Base-by-base conservation (phyloP, 495 filamentous ascomycete species). In the Hyaloscypha finlandica region DNA sequence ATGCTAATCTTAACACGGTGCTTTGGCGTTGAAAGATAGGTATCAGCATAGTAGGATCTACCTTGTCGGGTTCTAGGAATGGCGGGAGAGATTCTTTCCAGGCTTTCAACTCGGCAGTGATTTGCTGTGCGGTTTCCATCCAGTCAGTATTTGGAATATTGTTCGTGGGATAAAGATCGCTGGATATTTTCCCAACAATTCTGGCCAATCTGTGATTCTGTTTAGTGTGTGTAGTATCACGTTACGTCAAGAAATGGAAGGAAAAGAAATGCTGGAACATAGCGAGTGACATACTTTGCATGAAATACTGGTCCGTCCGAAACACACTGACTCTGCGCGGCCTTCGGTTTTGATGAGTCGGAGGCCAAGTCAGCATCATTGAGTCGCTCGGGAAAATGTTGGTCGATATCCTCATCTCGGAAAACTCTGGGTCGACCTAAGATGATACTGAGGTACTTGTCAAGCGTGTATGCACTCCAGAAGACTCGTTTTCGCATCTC, bases 391-490 rank as follows among this genome's bases (percentile, higher is more conserved):
- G 86, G 85, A 6, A 83, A 73, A 8, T 81, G 77, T 58, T 87
- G 85, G 59, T 85, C 84, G 48, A 84, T 81, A 51, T 82, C 81
- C 33, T 84, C 83, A 48, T 83, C 80, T 68, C 80, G 81, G 29
- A 86, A 77, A 9, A 84, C 64, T n/a, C 79, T 71, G 16, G 86
- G 85, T 14, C 84, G 73, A 2, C 85, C 85, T 55, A 83, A 79
- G 71, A 86, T 80, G 48, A 84, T 76, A 65, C 82, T 84, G 20
- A 88, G 76, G 63, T 87, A 84, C 68, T 81, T 84, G 71, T 87
- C 85, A 12, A 87, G 69, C 37, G 80, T 82, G 65, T 84, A 85
- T 4, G 79, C 81, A 57, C 81, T 81, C 85, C 85, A 87, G 33
- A 88, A 85, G 4, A 83, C 82, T 8, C 86, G 81, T 63, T 84